Base-by-base conservation (phyloP, 495 filamentous ascomycete species). In the Aspergillus funiculosus region DNA sequence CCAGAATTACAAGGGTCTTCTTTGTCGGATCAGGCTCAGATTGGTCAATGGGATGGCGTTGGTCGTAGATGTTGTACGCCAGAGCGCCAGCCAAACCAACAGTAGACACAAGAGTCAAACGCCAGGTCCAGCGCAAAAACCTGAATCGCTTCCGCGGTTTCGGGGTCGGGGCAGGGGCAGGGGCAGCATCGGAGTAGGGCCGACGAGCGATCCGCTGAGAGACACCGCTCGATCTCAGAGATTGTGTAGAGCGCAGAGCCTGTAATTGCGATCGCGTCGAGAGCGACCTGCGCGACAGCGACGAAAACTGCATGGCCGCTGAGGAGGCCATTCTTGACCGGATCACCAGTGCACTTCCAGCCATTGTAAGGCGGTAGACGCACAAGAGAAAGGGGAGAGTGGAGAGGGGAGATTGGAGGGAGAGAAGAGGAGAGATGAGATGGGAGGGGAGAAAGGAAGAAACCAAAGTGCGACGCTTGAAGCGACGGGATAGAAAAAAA, bases 1-100 rank as follows among this genome's bases (percentile, higher is more conserved):
- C 92, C 28, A 99, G 77, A 59, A 99, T 81, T 11, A 99, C 94
- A 21, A 99, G 76, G 15, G 89, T 99, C 77, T 97, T 97, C 87
- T 97, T 99, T 40, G 58, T 67, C 47, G 90, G 82, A 68, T 95
- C 89, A 21, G 88, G 82, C 44, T 80, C 76, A 28, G 74, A 66
- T 71, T 97, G 92, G 24, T 92, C 84, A 13, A 75, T 76, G 5
- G 91, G 92, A 64, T 90, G 77, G 46, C 89, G 81, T 52, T 85
- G 79, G 22, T 78, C 67, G 64, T 87, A 95, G 62, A 96, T 84
- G 53, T 78, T 80, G 64, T 89, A 95, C 42, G 79, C 82, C 39
- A 92, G 63, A 50, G 80, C 85, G 35, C 69, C 86, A 27, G 82
- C 60, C 41, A 87, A 76, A 50, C 69, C 81, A 46, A 95, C 54